Base-by-base conservation (phyloP, 495 filamentous ascomycete genomes). In the Lepraria neglecta region DNA sequence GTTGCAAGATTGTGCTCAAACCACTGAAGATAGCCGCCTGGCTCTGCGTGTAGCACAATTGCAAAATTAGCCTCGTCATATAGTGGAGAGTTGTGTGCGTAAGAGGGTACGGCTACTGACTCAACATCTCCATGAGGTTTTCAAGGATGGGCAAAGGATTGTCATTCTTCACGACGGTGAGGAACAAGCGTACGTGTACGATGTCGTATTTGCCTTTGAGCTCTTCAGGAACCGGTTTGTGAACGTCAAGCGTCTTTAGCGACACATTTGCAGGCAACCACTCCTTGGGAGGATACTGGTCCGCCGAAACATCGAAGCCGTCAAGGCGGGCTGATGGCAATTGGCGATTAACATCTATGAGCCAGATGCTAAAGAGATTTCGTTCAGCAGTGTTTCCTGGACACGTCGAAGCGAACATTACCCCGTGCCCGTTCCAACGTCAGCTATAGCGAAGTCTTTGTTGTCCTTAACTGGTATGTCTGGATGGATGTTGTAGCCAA, bases 371-470 rank as follows among this genome's bases (percentile, higher is more conserved):
- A 24, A 55, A n/a, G 12, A 15, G 38, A 35, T 0, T 35, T n/a
- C 11, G 33, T 11, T 24, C 6, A 56, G 9, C 21, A 38, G 12
- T 7, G 30, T 12, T 4, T 42, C 10, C 30, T 19, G 3, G 14
- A n/a, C n/a, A n/a, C n/a, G n/a, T n/a, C n/a, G n/a, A n/a, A n/a
- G n/a, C n/a, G n/a, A n/a, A n/a, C n/a, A n/a, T 19, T 63, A 72
- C 72, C 64, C 72, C 9, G 72, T 74, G 21, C 72, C 72, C 12
- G 67, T 66, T 6, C 70, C 71, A 42, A 74, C 42, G 6, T 74
- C 71, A 6, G 72, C 72, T n/a, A 74, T 69, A 24, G 50, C 66
- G 60, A 69, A 69, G 33, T 56, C n/a, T n/a, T 60, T 19, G 15
- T 66, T 57, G 10, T 59, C 64, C 11, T 63, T 6, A 7, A 53